phyloP scores from a whole-genome alignment of 306 rosid genomes.

The Fragaria nilgerrensis region DNA sequence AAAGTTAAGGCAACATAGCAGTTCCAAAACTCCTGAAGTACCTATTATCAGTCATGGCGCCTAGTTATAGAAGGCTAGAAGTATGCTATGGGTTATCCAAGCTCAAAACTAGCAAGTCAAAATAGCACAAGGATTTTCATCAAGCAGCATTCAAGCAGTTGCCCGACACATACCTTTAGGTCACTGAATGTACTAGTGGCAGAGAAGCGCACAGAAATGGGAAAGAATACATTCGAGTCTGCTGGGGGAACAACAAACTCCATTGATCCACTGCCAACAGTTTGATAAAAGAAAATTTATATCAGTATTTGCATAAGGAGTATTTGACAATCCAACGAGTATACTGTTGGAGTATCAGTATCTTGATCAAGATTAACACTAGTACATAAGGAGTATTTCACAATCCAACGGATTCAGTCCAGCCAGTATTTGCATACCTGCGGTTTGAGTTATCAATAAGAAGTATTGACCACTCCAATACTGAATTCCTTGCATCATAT shows the following conservation, averaged over 20 bases:
- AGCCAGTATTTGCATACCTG: conserved; percentile 46
- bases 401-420: neutral
- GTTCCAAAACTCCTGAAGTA: neutral
- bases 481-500: conserved; percentile 83
- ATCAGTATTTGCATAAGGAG: too few species aligned
- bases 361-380: neutral
- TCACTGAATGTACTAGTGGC: conserved; percentile 83
- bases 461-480: conserved; percentile 89
- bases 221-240: conserved; percentile 83
- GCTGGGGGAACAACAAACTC: conserved; percentile 91
- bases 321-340: too few species aligned
- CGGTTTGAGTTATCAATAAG: conserved; percentile 86
- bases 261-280: conserved; percentile 78
- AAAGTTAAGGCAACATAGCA: neutral
- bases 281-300: neutral
- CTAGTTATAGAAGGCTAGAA: neutral
- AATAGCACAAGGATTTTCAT: neutral
- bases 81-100: neutral
- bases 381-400: conserved; percentile 1
- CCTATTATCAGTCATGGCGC: neutral
- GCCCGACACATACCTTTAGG: conserved; percentile 56
- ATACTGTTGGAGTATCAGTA: too few species aligned
- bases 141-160: conserved; percentile 1
- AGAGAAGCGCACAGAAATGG: conserved; percentile 75
- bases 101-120: neutral